Evolutionary conservation across 129 eudicot species (phyloP).

Genomic region (Kitagawia praeruptora): DNA sequence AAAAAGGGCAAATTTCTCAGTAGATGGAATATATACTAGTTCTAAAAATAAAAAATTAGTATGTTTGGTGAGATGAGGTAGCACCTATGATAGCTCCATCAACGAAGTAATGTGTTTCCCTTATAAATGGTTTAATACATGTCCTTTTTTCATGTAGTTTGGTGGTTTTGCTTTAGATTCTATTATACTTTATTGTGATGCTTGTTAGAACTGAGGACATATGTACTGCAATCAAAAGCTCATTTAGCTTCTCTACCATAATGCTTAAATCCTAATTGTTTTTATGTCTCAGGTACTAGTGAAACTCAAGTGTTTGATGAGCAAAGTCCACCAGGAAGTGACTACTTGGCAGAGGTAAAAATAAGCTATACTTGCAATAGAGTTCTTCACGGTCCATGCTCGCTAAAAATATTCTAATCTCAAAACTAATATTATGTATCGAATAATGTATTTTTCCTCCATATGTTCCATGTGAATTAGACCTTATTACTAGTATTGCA

Average conservation of each 20-base stretch:
- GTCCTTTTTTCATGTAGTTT: background rate
- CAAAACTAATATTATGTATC: background rate
- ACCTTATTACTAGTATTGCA: conserved; percentile 8
- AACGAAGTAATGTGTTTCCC: background rate
- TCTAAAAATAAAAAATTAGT: no score
- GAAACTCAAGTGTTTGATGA: conserved; percentile 81
- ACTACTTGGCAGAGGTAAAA: conserved; percentile 82
- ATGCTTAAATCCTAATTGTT: background rate
- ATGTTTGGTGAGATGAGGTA: background rate
- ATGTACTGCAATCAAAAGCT: background rate
- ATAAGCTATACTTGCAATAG: background rate
- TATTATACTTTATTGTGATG: background rate
- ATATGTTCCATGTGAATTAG: background rate
- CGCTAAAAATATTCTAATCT: background rate
- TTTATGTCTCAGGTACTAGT: conserved; percentile 58
- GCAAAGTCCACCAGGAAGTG: conserved; percentile 92
- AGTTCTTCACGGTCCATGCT: background rate
- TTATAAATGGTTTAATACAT: background rate
- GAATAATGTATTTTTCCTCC: background rate
- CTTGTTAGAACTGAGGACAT: background rate
- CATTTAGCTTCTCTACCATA: conserved; percentile 2
- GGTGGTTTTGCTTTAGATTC: background rate
- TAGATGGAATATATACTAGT: background rate
- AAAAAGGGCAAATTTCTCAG: background rate
- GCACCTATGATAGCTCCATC: background rate